Evolutionary conservation across 2,329 filamentous ascomycete species (phyloP), one percentile per base, ranked within the genome.

Genomic region (Pochonia chlamydosporia): DNA sequence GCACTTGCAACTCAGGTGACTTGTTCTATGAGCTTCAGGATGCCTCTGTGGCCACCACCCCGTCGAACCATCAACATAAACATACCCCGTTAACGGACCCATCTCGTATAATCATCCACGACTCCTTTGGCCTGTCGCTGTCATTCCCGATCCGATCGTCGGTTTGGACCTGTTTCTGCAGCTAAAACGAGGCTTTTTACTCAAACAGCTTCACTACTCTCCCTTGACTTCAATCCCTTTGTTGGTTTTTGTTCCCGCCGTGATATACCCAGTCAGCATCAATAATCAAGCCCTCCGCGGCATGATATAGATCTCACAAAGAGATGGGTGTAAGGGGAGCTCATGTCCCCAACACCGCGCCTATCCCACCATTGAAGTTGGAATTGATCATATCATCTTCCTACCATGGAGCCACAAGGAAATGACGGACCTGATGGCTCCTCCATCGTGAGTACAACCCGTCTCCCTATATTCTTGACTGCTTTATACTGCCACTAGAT

Each of bases 401-500:
- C 49, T 49, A 56, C 47, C 50, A 66, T 66, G 63, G 61, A 63
- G 36, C 53, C 59, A 40, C 47, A 53, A 42, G 55, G 65, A 28
- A 58, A 58, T 48, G 63, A 87, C 57, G 84, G 80, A 67, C 82
- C 82, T 49, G 87, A 91, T 74, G 85, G 78, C 70, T 85, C 85
- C 49, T 90, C 87, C 53, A 82, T 91, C 58, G 84, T 87, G 66
- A 66, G 82, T 65, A 45, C 10, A 39, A 21, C 18, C 35, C 35
- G 14, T 39, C 18, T 39, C 18, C 23, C 4, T 20, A 23, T 23
- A 4, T 39, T 11, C n/a, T 23, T 11, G 16, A n/a, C n/a, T 24
- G 11, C 18, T 45, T 21, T 42, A 36, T 16, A 20, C 46, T 54
- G 50, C 40, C 18, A 25, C 18, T 43, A 2, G 26, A 5, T 20